Conservation (phyloP, 225 moss, liverwort and hornwort genomes). For the Marchantia polymorpha region DNA sequence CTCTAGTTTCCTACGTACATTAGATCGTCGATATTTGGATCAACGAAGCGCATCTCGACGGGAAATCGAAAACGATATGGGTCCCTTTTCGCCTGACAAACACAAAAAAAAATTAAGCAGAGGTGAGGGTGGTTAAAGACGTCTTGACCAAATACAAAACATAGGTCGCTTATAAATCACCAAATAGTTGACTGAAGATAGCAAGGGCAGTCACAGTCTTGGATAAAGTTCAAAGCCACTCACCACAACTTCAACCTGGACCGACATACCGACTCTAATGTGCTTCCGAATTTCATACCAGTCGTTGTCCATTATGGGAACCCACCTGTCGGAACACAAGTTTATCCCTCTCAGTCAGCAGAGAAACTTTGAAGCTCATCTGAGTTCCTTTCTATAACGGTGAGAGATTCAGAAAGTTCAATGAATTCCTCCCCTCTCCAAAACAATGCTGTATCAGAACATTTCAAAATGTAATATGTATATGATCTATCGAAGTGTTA, state of each 20-base stretch:
- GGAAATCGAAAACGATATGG: conserved; percentile 97
- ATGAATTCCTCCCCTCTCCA: too few relatives aligned
- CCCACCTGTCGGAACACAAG: conserved; percentile 62
- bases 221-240: conserved; percentile 17
- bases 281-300: conserved; percentile 85
- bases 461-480: too few relatives aligned
- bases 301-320: conserved; percentile 90
- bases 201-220: neutral
- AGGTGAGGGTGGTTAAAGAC: neutral
- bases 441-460: too few relatives aligned
- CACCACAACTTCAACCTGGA: conserved; percentile 96
- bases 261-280: conserved; percentile 85
- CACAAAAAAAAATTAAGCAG: neutral
- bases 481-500: too few relatives aligned
- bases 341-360: neutral
- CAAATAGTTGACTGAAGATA: neutral
- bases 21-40: conserved; percentile 84
- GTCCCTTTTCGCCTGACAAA: conserved; percentile 88
- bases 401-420: too few relatives aligned
- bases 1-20: conserved; percentile 50
- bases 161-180: neutral
- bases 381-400: neutral
- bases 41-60: conserved; percentile 88
- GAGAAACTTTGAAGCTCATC: neutral
- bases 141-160: neutral